Percentiles rank a stretch among this genome's conserved stretches.
phyloP scores from a whole-genome alignment of 345 rosid species.

The Lumnitzera racemosa region DNA sequence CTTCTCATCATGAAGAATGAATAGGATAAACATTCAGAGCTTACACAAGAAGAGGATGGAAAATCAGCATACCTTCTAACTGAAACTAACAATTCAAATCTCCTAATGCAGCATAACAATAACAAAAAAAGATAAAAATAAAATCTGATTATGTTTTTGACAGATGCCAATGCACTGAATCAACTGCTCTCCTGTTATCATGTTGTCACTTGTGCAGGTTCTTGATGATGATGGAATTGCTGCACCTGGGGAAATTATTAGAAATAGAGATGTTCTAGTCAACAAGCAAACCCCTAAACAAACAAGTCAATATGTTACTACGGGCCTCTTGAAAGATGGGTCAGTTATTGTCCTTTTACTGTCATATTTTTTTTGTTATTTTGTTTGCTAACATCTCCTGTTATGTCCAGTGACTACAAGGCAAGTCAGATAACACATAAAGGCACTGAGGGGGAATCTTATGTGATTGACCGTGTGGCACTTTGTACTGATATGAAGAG shows the following conservation, averaged over 20 bases:
- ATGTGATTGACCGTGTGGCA: slow-evolving; percentile 83
- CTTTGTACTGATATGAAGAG: slow-evolving; percentile 45
- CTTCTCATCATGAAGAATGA: too few relatives aligned
- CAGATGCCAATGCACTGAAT: too few relatives aligned
- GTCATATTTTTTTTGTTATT: neutral
- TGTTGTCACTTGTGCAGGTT: slow-evolving; percentile 30
- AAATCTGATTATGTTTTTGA: too few relatives aligned
- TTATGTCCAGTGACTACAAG: slow-evolving; percentile 52
- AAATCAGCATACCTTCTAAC: too few relatives aligned
- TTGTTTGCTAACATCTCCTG: slow-evolving; percentile 3
- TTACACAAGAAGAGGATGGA: too few relatives aligned
- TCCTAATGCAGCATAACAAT: neutral
- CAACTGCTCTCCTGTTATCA: neutral
- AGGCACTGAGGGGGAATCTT: slow-evolving; percentile 75
- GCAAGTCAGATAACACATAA: slow-evolving; percentile 43
- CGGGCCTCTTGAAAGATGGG: slow-evolving; percentile 42
- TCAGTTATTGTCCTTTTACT: slow-evolving; percentile 18
- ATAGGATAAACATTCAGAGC: too few relatives aligned
- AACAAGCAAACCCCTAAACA: slow-evolving; percentile 57
- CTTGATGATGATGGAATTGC: slow-evolving; percentile 86
- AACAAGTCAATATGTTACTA: slow-evolving; percentile 21
- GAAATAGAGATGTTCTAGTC: slow-evolving; percentile 51
- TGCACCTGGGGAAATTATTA: slow-evolving; percentile 85
- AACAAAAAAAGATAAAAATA: too few relatives aligned
- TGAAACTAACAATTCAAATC: neutral